phyloP scores from a whole-genome alignment of 805 yeast genomes.

The Spathaspora passalidarum region DNA sequence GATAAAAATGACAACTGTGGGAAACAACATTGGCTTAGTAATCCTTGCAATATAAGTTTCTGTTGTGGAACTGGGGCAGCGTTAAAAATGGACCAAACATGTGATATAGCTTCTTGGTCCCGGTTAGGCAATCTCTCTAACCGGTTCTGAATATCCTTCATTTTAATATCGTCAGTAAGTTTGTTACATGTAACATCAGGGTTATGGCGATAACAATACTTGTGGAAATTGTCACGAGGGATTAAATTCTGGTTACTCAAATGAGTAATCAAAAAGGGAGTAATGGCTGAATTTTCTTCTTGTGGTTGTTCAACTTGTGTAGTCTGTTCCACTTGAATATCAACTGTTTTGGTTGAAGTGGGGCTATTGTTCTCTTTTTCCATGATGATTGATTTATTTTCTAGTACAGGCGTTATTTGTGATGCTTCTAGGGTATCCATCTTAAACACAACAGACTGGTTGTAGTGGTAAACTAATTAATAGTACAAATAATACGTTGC shows the following conservation, averaged over 20 bases:
- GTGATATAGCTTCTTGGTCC: slow-evolving; percentile 75
- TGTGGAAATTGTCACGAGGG: slow-evolving; percentile 53
- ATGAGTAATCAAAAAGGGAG: slow-evolving; percentile 41
- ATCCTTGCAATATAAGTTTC: slow-evolving; percentile 74
- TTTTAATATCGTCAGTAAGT: slow-evolving; percentile 58
- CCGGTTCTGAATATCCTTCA: slow-evolving; percentile 59
- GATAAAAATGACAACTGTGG: slow-evolving; percentile 89
- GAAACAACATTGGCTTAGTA: slow-evolving; percentile 87
- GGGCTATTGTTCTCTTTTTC: not conserved
- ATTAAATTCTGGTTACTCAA: slow-evolving; percentile 40
- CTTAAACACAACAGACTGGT: not conserved
- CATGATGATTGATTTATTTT: not conserved
- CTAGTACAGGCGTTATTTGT: not conserved
- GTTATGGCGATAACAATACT: slow-evolving; percentile 88
- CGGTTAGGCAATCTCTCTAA: slow-evolving; percentile 59
- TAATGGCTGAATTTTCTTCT: slow-evolving; percentile 27
- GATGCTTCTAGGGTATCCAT: not conserved
- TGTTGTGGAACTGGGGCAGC: slow-evolving; percentile 72
- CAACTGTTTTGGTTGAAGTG: not conserved
- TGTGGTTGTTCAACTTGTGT: not conserved
- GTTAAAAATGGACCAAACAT: slow-evolving; percentile 80
- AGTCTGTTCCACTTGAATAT: not conserved
- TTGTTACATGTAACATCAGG: slow-evolving; percentile 80
- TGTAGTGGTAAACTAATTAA: not conserved
- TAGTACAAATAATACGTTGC: not conserved